These are phyloP conservation scores for Haplosporangium gracile DNA, from an alignment of 192 early-diverging fungal genomes.

Conservation along the genomic window DNA sequence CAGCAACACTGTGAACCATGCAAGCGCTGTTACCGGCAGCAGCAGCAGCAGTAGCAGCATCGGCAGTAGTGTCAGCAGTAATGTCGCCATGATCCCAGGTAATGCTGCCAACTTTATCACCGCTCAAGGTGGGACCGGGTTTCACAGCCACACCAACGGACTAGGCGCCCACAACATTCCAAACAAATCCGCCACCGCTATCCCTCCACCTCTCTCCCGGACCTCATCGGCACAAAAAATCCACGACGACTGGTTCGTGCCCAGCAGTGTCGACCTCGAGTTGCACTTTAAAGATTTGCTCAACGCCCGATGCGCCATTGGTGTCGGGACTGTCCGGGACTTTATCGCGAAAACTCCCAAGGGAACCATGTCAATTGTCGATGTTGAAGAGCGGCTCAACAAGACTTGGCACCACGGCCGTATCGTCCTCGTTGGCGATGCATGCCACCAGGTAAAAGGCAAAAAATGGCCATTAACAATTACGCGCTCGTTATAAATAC, in stretches of 20 bases:
- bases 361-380: neutral
- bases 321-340: constrained; percentile 25
- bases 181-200: neutral
- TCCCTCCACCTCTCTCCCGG: neutral
- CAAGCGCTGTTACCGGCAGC: no score
- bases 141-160: neutral
- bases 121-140: neutral
- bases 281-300: constrained; percentile 26
- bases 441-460: constrained; percentile 27
- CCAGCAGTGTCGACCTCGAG: constrained; percentile 19
- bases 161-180: neutral
- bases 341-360: constrained; percentile 31
- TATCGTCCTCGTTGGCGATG: constrained; percentile 43
- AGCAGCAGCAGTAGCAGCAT: neutral
- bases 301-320: constrained; percentile 23
- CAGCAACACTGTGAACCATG: neutral
- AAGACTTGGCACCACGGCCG: constrained; percentile 39
- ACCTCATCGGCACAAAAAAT: constrained; percentile 11
- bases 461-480: neutral
- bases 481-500: neutral
- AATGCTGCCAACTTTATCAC: neutral
- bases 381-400: constrained; percentile 29
- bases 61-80: neutral
- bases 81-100: neutral
- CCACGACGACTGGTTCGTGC: constrained; percentile 25